A percentile compares a stretch with the other conserved stretches of the same genome.
phyloP scores from a whole-genome alignment of 2,329 filamentous ascomycete species.

The Colletotrichum zoysiae region DNA sequence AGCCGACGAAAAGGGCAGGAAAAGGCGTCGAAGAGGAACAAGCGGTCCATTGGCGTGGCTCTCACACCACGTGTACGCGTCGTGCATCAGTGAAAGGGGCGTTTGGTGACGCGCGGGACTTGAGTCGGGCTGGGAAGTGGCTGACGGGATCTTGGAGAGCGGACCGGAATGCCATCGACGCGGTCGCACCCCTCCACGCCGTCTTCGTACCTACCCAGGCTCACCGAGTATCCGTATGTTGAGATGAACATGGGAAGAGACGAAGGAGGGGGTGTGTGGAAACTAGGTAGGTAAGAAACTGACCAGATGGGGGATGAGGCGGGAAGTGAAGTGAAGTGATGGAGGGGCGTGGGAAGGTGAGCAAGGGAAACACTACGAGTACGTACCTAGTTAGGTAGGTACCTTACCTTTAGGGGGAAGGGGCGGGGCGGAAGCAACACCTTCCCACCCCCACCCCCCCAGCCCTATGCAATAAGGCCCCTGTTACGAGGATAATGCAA shows the following conservation, averaged over 20 bases:
- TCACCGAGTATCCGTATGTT: not conserved
- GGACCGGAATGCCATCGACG: slow-evolving; percentile 36
- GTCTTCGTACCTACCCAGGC: not conserved
- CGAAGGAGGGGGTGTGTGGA: slow-evolving; percentile 12
- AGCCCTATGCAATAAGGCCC: slow-evolving; percentile 15
- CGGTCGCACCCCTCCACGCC: not conserved
- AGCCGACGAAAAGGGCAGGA: slow-evolving; percentile 19
- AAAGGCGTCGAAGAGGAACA: slow-evolving; percentile 16
- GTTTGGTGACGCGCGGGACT: slow-evolving; percentile 24
- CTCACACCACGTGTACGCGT: slow-evolving; percentile 31
- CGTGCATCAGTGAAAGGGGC: slow-evolving; percentile 27
- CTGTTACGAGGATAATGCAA: slow-evolving; percentile 7
- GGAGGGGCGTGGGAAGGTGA: slow-evolving; percentile 7
- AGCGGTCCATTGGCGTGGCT: slow-evolving; percentile 14
- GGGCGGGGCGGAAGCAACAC: not conserved
- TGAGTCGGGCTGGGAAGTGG: slow-evolving; percentile 5
- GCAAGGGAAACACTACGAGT: not conserved
- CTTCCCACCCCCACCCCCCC: too few relatives aligned
- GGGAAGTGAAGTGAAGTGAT: not conserved
- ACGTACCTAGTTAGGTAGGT: too few relatives aligned
- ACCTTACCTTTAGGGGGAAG: not conserved
- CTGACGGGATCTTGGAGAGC: slow-evolving; percentile 29
- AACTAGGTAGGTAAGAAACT: not conserved
- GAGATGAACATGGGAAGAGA: not conserved
- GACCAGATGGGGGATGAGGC: not conserved